Conservation (phyloP, 345 rosid genomes). For the Euphorbia tirucalli region DNA sequence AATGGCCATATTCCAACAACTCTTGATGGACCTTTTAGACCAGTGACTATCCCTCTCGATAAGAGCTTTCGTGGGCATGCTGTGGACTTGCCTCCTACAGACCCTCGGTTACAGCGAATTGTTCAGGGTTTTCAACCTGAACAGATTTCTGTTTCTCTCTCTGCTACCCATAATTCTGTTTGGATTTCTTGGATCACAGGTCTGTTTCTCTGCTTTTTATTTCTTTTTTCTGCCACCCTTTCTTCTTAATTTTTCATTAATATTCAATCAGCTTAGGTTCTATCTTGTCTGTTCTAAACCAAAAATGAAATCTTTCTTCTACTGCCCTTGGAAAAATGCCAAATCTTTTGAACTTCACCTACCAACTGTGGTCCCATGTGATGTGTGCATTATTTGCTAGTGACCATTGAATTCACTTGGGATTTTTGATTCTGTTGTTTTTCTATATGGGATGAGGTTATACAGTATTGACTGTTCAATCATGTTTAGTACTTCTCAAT, state of each 20-base stretch:
- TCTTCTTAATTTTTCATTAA: not conserved
- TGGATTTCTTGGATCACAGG: conserved; percentile 98
- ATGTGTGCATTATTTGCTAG: no score
- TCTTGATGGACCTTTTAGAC: conserved; percentile 73
- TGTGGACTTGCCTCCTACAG: conserved; percentile 73
- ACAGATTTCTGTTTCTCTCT: conserved; percentile 78
- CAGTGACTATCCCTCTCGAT: conserved; percentile 63
- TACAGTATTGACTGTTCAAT: no score
- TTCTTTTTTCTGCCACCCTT: not conserved
- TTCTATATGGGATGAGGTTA: no score
- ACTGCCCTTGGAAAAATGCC: no score
- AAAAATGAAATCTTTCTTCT: no score
- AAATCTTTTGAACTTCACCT: no score
- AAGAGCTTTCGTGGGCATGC: conserved; percentile 54
- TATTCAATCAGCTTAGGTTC: no score
- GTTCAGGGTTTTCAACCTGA: conserved; percentile 52
- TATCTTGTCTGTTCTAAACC: no score
- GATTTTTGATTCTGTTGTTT: no score
- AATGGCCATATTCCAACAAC: conserved; percentile 45
- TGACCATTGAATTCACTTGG: no score
- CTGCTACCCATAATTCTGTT: conserved; percentile 53
- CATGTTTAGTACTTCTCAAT: not conserved
- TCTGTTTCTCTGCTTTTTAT: not conserved
- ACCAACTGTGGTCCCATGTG: no score
- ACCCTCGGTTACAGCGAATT: conserved; percentile 48